Evolutionary conservation across 2,329 filamentous ascomycete species (phyloP).

Genomic region (Xylariaceae sp.): DNA sequence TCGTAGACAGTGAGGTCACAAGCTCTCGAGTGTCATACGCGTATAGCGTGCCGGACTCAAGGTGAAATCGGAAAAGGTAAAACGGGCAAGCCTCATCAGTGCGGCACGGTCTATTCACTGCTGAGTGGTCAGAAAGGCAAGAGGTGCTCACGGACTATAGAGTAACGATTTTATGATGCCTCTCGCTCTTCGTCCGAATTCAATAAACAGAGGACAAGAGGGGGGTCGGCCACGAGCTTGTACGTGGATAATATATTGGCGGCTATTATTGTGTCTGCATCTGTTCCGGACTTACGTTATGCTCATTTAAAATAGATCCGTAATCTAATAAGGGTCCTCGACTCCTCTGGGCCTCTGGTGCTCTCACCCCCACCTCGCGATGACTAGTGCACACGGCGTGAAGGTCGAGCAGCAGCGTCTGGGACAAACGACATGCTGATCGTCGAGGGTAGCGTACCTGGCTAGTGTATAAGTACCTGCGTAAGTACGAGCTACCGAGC

Average conservation of each 20-base stretch:
- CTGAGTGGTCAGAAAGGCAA: neutral
- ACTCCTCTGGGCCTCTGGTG: neutral
- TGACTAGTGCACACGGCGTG: neutral
- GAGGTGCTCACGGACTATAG: neutral
- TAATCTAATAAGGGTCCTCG: too few species aligned
- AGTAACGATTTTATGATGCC: neutral
- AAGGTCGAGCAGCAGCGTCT: neutral
- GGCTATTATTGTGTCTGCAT: too few species aligned
- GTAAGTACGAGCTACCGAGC: too few species aligned
- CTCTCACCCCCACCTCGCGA: neutral
- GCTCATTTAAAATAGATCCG: neutral
- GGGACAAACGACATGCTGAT: neutral
- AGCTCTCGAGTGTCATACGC: neutral
- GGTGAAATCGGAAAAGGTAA: neutral
- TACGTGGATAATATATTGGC: conserved; percentile 3
- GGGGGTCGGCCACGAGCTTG: neutral
- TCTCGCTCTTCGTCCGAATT: neutral
- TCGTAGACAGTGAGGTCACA: neutral
- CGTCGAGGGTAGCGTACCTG: neutral
- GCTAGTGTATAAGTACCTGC: too few species aligned
- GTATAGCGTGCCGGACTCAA: neutral
- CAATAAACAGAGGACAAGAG: neutral
- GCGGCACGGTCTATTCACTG: neutral
- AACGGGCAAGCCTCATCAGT: neutral
- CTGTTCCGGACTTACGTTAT: neutral